Evolutionary conservation across 208 protist species (phyloP).

Genomic region (Acanthamoeba lenticulata): DNA sequence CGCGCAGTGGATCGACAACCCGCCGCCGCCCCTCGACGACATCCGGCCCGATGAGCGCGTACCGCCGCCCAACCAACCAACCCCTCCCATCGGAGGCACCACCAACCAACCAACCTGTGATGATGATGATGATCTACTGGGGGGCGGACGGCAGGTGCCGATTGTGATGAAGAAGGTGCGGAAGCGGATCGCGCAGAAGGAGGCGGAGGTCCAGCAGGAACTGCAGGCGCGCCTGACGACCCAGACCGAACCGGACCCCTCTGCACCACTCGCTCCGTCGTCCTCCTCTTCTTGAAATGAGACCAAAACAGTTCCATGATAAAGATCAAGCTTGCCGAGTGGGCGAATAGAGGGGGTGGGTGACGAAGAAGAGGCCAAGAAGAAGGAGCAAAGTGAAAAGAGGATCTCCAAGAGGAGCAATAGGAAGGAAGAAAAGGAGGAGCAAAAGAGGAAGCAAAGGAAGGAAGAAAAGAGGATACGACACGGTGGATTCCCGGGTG

Average conservation of each 20-base stretch:
- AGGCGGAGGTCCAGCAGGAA: neutral
- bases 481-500: neutral
- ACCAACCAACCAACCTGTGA: neutral
- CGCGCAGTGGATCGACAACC: neutral
- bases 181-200: slow-evolving; percentile 26
- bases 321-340: too few species aligned
- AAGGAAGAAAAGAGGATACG: too few species aligned
- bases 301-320: too few species aligned
- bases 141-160: neutral
- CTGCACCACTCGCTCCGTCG: neutral
- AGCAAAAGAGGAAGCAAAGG: too few species aligned
- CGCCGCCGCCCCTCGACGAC: neutral
- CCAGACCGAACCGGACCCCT: neutral
- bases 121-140: neutral
- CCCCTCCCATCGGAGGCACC: neutral
- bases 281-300: neutral
- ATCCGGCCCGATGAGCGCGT: neutral
- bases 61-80: neutral
- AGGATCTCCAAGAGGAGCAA: slow-evolving; percentile 19
- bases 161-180: slow-evolving; percentile 19
- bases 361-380: neutral
- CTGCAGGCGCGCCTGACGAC: neutral
- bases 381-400: neutral
- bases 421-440: neutral
- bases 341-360: too few species aligned